Base-by-base conservation (phyloP, 2,329 filamentous ascomycete species). In the Penicillium sp. region DNA sequence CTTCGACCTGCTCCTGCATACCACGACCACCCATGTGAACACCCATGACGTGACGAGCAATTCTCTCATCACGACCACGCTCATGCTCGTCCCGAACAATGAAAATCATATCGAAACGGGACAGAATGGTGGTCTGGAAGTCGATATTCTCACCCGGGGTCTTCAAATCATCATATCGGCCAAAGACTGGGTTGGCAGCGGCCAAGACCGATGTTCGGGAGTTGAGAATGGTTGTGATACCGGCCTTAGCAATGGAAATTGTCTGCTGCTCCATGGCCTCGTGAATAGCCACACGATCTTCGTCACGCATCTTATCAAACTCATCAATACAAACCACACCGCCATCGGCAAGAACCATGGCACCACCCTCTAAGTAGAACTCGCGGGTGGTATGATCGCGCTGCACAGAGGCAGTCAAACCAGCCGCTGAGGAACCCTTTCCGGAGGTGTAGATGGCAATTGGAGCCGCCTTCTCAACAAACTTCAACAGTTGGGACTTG, bases 231-330 rank as follows among this genome's bases (percentile, higher is more conserved):
- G 94, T 99, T 0, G 94, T 99, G 70, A 99, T 99, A 67, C 94
- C 94, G 0, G 94, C 94, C 77, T 99, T 97, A 61, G 94, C 94
- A 66, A 99, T 97, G 11, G 94, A 97, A 58, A 99, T 99, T 0
- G 94, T 99, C 75, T 99, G 94, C 77, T 99, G 94, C 73, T 99
- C 94, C 94, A 99, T 99, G 55, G 94, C 94, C 83, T 99, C 94
- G 81, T 99, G 94, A 63, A 99, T 99, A 2, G 94, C 94, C 6
- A 97, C 94, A 65, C 94, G 85, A 67, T 99, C 94, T 74, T 99
- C 94, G 71, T 99, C 94, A 59, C 94, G 85, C 94, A 99, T 99
- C 81, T 99, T 99, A 79, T 99, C 94, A 70, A 99, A 99, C 76
- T 99, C 94, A 70, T 99, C 94, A 66, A 99, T 99, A 75, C 94